These are phyloP conservation scores for Acorus gramineus DNA, from an alignment of 106 monocot genomes.

Conservation along the genomic window DNA sequence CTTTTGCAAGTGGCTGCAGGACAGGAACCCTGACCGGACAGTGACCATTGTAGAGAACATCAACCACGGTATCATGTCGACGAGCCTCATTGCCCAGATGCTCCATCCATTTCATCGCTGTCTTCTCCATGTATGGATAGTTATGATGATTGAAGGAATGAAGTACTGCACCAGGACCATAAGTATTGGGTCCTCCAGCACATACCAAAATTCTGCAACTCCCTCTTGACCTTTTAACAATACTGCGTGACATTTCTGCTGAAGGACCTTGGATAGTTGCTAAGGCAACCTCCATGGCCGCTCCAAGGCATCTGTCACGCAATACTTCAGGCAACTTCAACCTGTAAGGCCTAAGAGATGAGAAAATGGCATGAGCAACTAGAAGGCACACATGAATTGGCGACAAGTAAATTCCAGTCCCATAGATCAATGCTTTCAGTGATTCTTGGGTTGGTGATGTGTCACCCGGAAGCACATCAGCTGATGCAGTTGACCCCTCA, in stretches of 20 bases:
- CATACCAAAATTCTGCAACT: conserved; percentile 87
- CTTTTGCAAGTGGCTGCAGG: conserved; percentile 79
- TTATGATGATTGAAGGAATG: conserved; percentile 84
- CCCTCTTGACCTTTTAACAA: conserved; percentile 77
- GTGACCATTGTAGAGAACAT: conserved; percentile 84
- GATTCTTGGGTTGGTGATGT: conserved; percentile 70
- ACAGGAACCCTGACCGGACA: conserved; percentile 86
- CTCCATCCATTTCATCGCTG: conserved; percentile 90
- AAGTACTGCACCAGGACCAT: conserved; percentile 92
- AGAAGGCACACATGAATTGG: conserved; percentile 73
- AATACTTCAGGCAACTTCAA: conserved; percentile 66
- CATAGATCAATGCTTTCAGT: conserved; percentile 86
- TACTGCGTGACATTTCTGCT: conserved; percentile 64
- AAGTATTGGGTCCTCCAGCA: conserved; percentile 82
- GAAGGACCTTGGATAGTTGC: conserved; percentile 88
- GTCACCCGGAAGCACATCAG: conserved; percentile 89
- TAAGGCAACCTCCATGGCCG: conserved; percentile 89
- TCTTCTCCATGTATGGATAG: conserved; percentile 93
- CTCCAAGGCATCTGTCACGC: conserved; percentile 84
- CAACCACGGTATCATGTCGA: conserved; percentile 58
- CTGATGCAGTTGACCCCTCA: conserved; percentile 80
- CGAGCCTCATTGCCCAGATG: conserved; percentile 70
- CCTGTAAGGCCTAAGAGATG: conserved; percentile 74
- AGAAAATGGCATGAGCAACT: conserved; percentile 85
- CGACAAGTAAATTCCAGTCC: conserved; percentile 81